Conservation (phyloP, 176 grass and related monocot species). For the Hordeum vulgare region MorexV3_pseudomolecules_assembly NC_058524.1:614573808-614574307, state of each 20-base stretch:
- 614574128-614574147: conserved; percentile 28
- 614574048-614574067: conserved; percentile 36
- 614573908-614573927: not conserved
- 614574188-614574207: not conserved
- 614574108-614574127: conserved; percentile 29
- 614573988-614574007: conserved; percentile 79
- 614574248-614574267: too few relatives aligned
- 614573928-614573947: not conserved
- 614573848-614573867: conserved; percentile 57
- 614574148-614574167: conserved; percentile 40
- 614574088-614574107: not conserved
- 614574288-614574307: conserved; percentile 58
- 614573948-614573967: not conserved
- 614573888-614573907: conserved; percentile 73
- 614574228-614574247: too few relatives aligned
- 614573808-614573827: conserved; percentile 57
- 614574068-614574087: conserved; percentile 40
- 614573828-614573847: conserved; percentile 67
- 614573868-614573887: conserved; percentile 94
- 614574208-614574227: too few relatives aligned
- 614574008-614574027: conserved; percentile 53
- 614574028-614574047: conserved; percentile 43
- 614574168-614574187: conserved; percentile 38
- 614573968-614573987: not conserved
- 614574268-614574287: not conserved